Conservation (phyloP, 768 basidiomycete genomes). For the Kockovaella imperatae region DNA sequence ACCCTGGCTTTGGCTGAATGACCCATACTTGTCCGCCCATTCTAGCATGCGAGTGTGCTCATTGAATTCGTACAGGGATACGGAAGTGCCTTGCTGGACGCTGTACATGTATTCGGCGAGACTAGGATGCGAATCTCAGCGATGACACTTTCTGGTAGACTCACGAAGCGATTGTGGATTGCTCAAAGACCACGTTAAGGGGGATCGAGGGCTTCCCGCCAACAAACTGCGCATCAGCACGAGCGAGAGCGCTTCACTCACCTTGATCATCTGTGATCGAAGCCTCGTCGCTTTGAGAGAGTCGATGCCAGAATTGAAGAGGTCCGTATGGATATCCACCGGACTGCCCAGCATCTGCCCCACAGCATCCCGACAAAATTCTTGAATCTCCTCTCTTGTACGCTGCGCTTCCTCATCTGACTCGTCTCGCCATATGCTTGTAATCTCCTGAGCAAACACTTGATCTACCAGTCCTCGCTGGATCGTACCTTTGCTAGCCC, state of each 20-base stretch:
- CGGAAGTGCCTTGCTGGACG: constrained; percentile 14
- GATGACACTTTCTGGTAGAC: background rate
- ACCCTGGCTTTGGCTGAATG: too few relatives aligned
- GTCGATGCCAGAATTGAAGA: constrained; percentile 41
- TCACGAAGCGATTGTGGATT: constrained; percentile 24
- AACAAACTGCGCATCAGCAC: background rate
- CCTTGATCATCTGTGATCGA: constrained; percentile 27
- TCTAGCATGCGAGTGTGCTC: constrained; percentile 16
- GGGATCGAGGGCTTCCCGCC: too few relatives aligned
- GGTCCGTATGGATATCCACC: constrained; percentile 25
- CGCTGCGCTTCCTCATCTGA: too few relatives aligned
- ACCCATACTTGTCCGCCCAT: constrained; percentile 24
- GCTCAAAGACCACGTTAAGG: constrained; percentile 41
- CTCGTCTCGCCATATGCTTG: too few relatives aligned
- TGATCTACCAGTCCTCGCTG: constrained; percentile 42
- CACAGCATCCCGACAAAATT: constrained; percentile 5
- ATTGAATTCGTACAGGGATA: background rate
- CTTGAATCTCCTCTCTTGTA: constrained; percentile 21
- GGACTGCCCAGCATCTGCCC: constrained; percentile 1
- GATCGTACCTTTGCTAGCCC: constrained; percentile 43
- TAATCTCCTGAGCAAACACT: constrained; percentile 33
- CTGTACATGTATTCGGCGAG: constrained; percentile 19
- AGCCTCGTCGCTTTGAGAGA: constrained; percentile 40
- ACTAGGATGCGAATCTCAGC: background rate
- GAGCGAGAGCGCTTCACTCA: constrained; percentile 6